These are phyloP conservation scores for Beta vulgaris DNA, from an alignment of 148 eudicot genomes.

Conservation along the genomic window DNA sequence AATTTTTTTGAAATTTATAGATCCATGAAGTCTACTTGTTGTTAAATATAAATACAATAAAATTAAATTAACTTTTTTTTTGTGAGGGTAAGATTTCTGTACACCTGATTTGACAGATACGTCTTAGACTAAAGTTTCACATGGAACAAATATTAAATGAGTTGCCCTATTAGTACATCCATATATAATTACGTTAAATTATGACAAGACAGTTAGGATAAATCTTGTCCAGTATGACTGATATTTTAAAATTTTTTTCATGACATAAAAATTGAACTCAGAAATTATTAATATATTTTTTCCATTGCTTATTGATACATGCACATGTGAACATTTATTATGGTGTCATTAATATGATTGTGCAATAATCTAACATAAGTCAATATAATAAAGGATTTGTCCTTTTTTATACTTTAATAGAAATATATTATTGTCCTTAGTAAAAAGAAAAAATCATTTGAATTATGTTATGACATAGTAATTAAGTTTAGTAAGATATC, in stretches of 20 bases:
- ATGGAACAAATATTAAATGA: background rate
- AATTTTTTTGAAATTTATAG: background rate
- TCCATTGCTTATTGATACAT: background rate
- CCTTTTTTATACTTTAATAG: background rate
- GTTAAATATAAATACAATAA: background rate
- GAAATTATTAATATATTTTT: too few relatives aligned
- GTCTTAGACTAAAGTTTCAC: background rate
- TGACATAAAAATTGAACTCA: too few relatives aligned
- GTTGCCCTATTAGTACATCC: background rate
- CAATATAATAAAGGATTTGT: background rate
- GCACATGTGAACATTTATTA: background rate
- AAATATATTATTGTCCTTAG: too few relatives aligned
- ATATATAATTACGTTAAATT: background rate
- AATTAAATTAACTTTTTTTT: background rate
- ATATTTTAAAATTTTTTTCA: background rate
- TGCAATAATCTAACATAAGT: background rate
- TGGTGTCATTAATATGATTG: background rate
- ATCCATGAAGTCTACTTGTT: background rate
- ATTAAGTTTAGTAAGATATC: too few relatives aligned
- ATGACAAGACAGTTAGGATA: slow-evolving; percentile 5
- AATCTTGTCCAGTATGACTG: background rate
- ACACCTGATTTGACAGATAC: background rate
- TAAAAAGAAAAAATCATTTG: too few relatives aligned
- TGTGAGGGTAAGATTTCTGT: slow-evolving; percentile 4
- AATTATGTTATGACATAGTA: background rate